phyloP scores from a whole-genome alignment of 179 eudicot genomes.

The Beta corolliflora region DNA sequence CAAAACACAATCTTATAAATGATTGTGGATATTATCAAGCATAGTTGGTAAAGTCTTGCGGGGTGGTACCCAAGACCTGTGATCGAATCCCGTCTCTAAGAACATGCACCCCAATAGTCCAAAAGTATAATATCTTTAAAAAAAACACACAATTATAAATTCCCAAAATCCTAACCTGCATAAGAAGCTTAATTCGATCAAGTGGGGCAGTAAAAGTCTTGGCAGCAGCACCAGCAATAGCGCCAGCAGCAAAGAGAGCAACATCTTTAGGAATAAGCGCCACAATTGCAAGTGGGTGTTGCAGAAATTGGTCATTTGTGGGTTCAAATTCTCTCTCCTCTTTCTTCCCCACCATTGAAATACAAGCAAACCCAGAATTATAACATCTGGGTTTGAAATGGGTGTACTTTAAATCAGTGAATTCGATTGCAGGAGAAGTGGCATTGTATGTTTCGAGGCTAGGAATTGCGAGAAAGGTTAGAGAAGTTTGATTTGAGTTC shows the following conservation, averaged over 20 bases:
- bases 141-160: not conserved
- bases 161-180: conserved; percentile 54
- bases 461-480: conserved; percentile 51
- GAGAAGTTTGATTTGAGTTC: conserved; percentile 33
- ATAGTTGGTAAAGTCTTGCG: no score
- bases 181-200: conserved; percentile 82
- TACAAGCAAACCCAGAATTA: conserved; percentile 45
- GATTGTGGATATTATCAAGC: no score
- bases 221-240: conserved; percentile 76
- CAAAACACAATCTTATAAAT: not conserved
- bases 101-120: not conserved
- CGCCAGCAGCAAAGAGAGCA: conserved; percentile 76
- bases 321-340: conserved; percentile 55
- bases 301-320: conserved; percentile 46
- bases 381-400: conserved; percentile 30
- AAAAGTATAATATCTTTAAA: not conserved
- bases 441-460: conserved; percentile 32
- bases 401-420: conserved; percentile 20
- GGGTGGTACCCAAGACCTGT: no score
- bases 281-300: conserved; percentile 63
- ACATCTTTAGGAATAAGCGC: conserved; percentile 71
- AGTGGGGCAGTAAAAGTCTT: conserved; percentile 83
- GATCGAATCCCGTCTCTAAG: no score
- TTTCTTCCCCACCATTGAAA: conserved; percentile 42
- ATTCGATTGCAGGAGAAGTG: conserved; percentile 24